These are phyloP conservation scores for Diplosphaera chodatii DNA, from an alignment of 139 green algal genomes.

Conservation along the genomic window DNA sequence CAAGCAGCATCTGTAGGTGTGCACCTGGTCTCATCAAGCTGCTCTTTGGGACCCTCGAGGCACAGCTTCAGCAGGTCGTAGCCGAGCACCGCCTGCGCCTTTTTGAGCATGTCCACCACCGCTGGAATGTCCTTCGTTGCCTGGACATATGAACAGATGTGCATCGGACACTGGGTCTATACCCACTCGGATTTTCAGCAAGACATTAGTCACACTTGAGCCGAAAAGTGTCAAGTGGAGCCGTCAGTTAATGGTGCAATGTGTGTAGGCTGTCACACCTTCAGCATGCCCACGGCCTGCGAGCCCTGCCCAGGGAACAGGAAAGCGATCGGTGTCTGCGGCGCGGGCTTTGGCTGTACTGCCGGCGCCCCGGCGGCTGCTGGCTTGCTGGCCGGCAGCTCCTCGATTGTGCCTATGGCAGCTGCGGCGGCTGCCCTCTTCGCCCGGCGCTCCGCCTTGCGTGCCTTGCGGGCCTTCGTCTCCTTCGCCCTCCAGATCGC, in stretches of 20 bases:
- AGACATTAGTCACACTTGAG: too few species aligned
- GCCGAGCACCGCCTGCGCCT: conserved; percentile 69
- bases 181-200: too few species aligned
- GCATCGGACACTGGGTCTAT: too few species aligned
- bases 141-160: too few species aligned
- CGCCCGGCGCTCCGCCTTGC: conserved; percentile 27
- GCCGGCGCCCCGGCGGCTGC: not conserved
- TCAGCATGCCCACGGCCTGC: conserved; percentile 86
- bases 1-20: too few species aligned
- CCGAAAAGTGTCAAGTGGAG: too few species aligned
- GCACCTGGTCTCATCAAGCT: conserved; percentile 81
- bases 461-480: conserved; percentile 5
- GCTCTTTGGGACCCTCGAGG: conserved; percentile 65
- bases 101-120: conserved; percentile 75
- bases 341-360: conserved; percentile 6
- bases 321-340: conserved; percentile 52
- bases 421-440: conserved; percentile 10
- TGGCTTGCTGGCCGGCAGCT: not conserved
- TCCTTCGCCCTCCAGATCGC: conserved; percentile 6
- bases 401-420: not conserved
- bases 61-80: conserved; percentile 80
- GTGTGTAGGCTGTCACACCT: too few species aligned
- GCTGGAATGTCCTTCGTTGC: conserved; percentile 55
- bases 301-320: conserved; percentile 89
- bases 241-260: too few species aligned